Base-by-base conservation (phyloP, 2,329 filamentous ascomycete genomes). In the Claviceps humidiphila region DNA sequence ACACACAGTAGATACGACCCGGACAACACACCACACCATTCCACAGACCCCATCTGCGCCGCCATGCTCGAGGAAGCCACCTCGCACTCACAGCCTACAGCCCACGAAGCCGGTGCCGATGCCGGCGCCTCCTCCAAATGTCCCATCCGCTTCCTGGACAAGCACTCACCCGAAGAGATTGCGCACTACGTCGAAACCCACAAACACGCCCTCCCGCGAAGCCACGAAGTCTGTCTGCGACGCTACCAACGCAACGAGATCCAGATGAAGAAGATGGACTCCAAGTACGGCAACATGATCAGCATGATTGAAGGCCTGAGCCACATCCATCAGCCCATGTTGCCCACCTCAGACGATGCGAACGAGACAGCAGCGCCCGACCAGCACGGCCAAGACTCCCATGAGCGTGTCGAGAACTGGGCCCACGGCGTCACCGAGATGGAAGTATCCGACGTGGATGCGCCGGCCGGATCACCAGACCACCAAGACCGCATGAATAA, bases 221-320 rank as follows among this genome's bases (percentile, higher is more conserved):
- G 89, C 65, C 91, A 97, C 68, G 89, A 94, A 64, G 80, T 96
- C 45, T 97, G 91, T 66, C 82, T 97, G 55, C 84, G 87, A 62
- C 81, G 90, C 53, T 95, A 95, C 64, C 88, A 95, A 68, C 85
- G 81, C 66, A 91, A 90, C 62, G 85, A 91, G 60, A 80, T 86
- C 57, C 87, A 90, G 62, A 87, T 95, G 63, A 82, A 82, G 58
- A 87, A 94, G 68, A 75, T 97, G 52, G 91, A 97, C 66, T 88
- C 88, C 56, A 97, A 96, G 67, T 97, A 96, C 65, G 89, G 89
- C 58, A 91, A 85, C 64, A 73, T 96, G 44, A 89, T 88, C 59
- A 94, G 81, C 69, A 96, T 97, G 91, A 94, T 97, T 55, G 85
- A 93, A 65, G 89, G 89, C 8, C 74, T 97, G 41, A 87, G 89